Percentiles rank a stretch among this genome's conserved stretches.
These are phyloP conservation scores for Alternaria viburni DNA, from an alignment of 2,329 filamentous ascomycete genomes.

Conservation along the genomic window DNA sequence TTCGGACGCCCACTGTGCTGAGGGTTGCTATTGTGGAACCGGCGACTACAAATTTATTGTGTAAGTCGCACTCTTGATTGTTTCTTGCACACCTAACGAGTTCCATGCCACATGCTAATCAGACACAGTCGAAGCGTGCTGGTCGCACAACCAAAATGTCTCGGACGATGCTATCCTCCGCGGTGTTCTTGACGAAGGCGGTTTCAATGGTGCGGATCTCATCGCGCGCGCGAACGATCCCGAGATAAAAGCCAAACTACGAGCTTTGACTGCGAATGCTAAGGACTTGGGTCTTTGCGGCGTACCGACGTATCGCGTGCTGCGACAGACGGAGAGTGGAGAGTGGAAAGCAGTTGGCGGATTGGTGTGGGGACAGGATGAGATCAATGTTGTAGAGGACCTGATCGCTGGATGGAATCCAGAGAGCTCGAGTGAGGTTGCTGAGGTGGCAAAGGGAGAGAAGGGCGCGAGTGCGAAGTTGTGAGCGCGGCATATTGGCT, in stretches of 20 bases:
- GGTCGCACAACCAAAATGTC: constrained; percentile 40
- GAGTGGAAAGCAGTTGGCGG: constrained; percentile 29
- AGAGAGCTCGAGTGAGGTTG: constrained; percentile 7
- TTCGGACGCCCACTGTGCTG: constrained; percentile 42
- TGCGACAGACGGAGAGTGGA: constrained; percentile 14
- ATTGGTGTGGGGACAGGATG: constrained; percentile 45
- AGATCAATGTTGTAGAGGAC: constrained; percentile 42
- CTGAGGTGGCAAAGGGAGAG: constrained; percentile 11
- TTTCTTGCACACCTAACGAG: too few relatives aligned
- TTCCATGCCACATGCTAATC: too few relatives aligned
- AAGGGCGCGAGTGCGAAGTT: constrained; percentile 2
- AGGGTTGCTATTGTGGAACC: constrained; percentile 40
- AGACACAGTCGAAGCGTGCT: constrained; percentile 38
- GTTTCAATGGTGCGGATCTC: constrained; percentile 33
- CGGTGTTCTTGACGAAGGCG: constrained; percentile 32
- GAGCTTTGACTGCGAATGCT: constrained; percentile 39
- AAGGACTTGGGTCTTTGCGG: constrained; percentile 41
- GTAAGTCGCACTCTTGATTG: constrained; percentile 30
- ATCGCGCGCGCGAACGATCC: constrained; percentile 33
- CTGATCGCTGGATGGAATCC: constrained; percentile 42
- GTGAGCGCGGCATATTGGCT: neutral
- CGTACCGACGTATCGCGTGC: constrained; percentile 42
- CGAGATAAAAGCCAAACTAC: constrained; percentile 31
- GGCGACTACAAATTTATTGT: constrained; percentile 25
- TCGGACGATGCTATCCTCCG: constrained; percentile 33